Evolutionary conservation across 2,329 filamentous ascomycete species (phyloP), one percentile per base, ranked within the genome.

Genomic region (Sporothrix protearum): DNA sequence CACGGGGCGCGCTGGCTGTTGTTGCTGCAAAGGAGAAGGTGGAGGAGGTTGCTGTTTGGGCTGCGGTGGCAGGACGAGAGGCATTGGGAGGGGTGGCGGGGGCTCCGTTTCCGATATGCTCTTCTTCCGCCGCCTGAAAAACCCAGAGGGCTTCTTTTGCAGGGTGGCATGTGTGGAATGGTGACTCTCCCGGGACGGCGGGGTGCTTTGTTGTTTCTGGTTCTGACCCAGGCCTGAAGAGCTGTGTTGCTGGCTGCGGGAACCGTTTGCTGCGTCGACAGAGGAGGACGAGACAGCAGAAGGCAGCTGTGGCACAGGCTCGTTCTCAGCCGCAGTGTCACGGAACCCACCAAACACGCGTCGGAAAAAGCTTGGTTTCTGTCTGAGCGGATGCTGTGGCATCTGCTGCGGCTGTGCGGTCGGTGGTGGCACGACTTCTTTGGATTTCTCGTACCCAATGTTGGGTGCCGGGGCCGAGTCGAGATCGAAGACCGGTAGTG

Each of bases 91-190:
- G 9, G 91, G 89, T 45, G 91, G 89, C 51, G 86, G 86, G 0
- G 70, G 71, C 28, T 88, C 85, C 59, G 80, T 79, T 74, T 96
- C 94, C 16, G 89, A 87, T 45, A 93, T 81, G 5, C 94, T 97
- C 86, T 95, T 96, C 87, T 98, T 98, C 74, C 94, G 88, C 73
- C 96, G 87, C 74, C 96, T 88, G 82, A 98, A 98, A 82, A 99
- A 98, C 0, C 93, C 95, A 0, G 95, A 96, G 3, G 93, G 88
- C 80, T 97, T 97, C 84, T 97, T 97, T 77, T 92, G 92, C 68
- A 97, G 82, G 25, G 76, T 77, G 6, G 83, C 81, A 71, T 85
- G 83, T 19, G 83, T 79, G 25, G 79, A 77, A 70, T 82, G 83
- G 67, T 84, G 82, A 45, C 85, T 85, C 74, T 88, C 85, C 72